A percentile compares a stretch with the other conserved stretches of the same genome.
Evolutionary conservation across 192 early-diverging fungal genomes (phyloP).

Genomic region (Physocladia obscura): DNA sequence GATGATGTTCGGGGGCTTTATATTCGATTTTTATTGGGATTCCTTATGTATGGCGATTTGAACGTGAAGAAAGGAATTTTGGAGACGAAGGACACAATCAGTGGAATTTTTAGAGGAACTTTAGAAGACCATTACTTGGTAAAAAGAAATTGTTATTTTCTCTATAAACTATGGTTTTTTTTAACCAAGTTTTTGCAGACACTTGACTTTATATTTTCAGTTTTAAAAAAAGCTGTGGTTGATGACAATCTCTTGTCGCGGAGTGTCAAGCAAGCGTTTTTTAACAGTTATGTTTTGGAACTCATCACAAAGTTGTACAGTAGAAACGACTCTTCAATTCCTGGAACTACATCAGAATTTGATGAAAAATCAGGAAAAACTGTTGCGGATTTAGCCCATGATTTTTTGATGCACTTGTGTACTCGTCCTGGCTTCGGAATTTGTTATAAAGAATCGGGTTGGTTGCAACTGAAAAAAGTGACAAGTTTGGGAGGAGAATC

Average conservation of each 20-base stretch:
- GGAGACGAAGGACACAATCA: conserved; percentile 70
- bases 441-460: conserved; percentile 73
- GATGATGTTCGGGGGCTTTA: conserved; percentile 71
- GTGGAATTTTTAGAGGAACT: conserved; percentile 68
- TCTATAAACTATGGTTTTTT: background rate
- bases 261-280: conserved; percentile 64
- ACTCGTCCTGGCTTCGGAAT: conserved; percentile 70
- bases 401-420: conserved; percentile 73
- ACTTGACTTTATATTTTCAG: conserved; percentile 58
- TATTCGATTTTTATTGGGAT: conserved; percentile 74
- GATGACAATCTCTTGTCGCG: conserved; percentile 62
- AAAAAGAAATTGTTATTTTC: background rate
- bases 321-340: conserved; percentile 31
- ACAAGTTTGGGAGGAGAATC: background rate
- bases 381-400: conserved; percentile 62
- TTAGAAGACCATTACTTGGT: conserved; percentile 67
- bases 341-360: conserved; percentile 6
- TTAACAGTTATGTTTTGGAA: conserved; percentile 70
- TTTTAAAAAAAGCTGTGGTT: conserved; percentile 59
- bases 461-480: conserved; percentile 59
- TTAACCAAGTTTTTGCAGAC: conserved; percentile 26
- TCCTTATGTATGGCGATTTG: conserved; percentile 70
- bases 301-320: conserved; percentile 62
- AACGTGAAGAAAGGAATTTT: conserved; percentile 69
- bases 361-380: conserved; percentile 30